Evolutionary conservation across 2,329 filamentous ascomycete species (phyloP).

Genomic region (Ilyonectria mors-panacis): DNA sequence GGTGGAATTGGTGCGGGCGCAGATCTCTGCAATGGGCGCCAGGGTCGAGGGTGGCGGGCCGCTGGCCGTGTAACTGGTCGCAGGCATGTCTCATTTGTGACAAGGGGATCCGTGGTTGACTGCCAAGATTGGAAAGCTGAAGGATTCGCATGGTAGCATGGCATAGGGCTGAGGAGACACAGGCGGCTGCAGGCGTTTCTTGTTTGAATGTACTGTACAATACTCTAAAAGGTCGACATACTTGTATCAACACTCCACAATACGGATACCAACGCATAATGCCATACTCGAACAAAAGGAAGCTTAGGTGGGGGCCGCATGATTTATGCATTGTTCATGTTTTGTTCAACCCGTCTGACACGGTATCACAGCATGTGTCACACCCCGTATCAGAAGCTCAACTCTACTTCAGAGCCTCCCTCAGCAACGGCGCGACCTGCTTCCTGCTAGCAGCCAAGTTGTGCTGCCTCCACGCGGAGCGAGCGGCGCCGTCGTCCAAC

Average conservation of each 20-base stretch:
- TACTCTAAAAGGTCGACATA: slow-evolving; percentile 15
- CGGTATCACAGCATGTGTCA: slow-evolving; percentile 17
- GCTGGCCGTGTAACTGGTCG: background rate
- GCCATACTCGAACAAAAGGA: slow-evolving; percentile 10
- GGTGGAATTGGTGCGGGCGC: slow-evolving; percentile 46
- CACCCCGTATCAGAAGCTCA: slow-evolving; percentile 15
- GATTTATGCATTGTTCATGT: background rate
- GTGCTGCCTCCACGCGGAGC: slow-evolving; percentile 77
- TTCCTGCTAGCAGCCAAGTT: slow-evolving; percentile 74
- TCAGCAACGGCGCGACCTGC: slow-evolving; percentile 77
- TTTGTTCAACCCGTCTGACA: slow-evolving; percentile 9
- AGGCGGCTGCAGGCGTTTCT: slow-evolving; percentile 21
- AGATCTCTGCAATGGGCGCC: slow-evolving; percentile 28
- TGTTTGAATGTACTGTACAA: slow-evolving; percentile 27
- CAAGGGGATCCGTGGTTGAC: background rate
- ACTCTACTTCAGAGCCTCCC: slow-evolving; percentile 65
- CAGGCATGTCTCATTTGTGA: slow-evolving; percentile 4
- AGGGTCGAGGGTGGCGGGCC: slow-evolving; percentile 27
- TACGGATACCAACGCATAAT: slow-evolving; percentile 3
- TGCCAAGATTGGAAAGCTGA: background rate
- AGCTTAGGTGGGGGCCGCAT: background rate
- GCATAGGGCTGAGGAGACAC: slow-evolving; percentile 11
- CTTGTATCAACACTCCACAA: slow-evolving; percentile 31
- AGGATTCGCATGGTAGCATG: slow-evolving; percentile 10
- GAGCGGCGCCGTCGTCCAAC: slow-evolving; percentile 64